Base-by-base conservation (phyloP, 2,329 filamentous ascomycete genomes). In the Claviceps sorghi region DNA sequence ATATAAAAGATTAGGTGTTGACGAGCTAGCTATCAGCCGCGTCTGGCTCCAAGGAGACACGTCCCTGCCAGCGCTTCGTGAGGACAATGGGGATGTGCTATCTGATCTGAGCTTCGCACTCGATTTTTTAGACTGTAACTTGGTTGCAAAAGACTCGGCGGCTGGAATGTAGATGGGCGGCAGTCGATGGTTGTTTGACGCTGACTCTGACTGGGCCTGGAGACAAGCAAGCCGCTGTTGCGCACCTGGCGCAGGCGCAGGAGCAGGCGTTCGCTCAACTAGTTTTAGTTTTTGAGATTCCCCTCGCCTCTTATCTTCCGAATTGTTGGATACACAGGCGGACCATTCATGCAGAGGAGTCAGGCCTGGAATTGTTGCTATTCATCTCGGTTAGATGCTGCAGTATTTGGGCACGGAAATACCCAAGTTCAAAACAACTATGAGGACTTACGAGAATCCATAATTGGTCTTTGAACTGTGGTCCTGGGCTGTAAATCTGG, bases 401-500 rank as follows among this genome's bases (percentile, higher is more conserved):
- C 9, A n/a, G 41, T 42, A 4, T 7, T 6, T 32, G 6, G 21
- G 29, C 32, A 10, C 34, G 13, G 13, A 1, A 3, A 4, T 13
- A 13, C 3, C 10, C 13, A 15, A 19, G 11, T 26, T 10, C 13
- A 30, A 17, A 22, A 22, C 41, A 29, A 45, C 17, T 41, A 46
- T 29, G 36, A 38, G 10, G 50, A 71, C 82, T 70, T 71, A 86
- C 82, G 82, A 60, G 82, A 85, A 66, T 86, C 82, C 80, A 85
- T 84, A 50, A 79, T 65, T 48, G 76, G 67, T 61, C 84, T 82
- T 57, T 84, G 80, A 15, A 84, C 81, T 1, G 81, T 84, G 5
- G 80, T 83, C 80, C 84, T 82, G 36, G 79, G 79, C 2, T 79
- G 81, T 48, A 83, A 65, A 55, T 85, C 82, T 10, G 79, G 77